phyloP scores from a whole-genome alignment of 768 basidiomycete species.

The Pleurotus eryngii region DNA sequence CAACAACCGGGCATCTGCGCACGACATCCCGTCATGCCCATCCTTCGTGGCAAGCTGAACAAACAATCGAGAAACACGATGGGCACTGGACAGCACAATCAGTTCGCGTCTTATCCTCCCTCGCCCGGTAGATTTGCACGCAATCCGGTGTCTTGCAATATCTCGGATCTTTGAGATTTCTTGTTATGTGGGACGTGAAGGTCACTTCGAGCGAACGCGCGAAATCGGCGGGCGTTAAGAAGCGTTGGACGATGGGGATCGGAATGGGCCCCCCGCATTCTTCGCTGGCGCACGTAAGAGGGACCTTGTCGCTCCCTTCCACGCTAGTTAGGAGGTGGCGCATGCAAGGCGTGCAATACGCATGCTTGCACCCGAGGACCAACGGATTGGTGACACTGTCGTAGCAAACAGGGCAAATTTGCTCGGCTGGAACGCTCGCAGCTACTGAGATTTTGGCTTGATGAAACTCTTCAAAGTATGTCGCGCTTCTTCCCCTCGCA shows the following conservation, averaged over 20 bases:
- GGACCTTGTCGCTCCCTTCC: constrained; percentile 47
- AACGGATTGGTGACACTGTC: constrained; percentile 38
- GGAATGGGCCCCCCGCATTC: constrained; percentile 56
- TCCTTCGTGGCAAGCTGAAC: constrained; percentile 47
- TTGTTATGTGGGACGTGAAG: constrained; percentile 51
- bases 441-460: background rate
- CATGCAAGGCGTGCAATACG: constrained; percentile 47
- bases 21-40: constrained; percentile 50
- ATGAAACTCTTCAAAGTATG: constrained; percentile 43
- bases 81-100: constrained; percentile 8
- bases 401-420: constrained; percentile 54
- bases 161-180: constrained; percentile 52
- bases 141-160: constrained; percentile 77
- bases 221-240: constrained; percentile 50
- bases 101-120: background rate
- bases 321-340: constrained; percentile 40
- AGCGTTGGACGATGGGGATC: constrained; percentile 45
- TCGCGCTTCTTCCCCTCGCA: constrained; percentile 55
- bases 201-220: constrained; percentile 51
- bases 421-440: constrained; percentile 4
- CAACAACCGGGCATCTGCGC: constrained; percentile 32
- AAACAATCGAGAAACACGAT: constrained; percentile 37
- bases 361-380: constrained; percentile 44
- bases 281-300: constrained; percentile 61
- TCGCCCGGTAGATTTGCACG: constrained; percentile 53